These are phyloP conservation scores for Rutstroemia sp. DNA, from an alignment of 2,329 filamentous ascomycete species.

Conservation along the genomic window DNA sequence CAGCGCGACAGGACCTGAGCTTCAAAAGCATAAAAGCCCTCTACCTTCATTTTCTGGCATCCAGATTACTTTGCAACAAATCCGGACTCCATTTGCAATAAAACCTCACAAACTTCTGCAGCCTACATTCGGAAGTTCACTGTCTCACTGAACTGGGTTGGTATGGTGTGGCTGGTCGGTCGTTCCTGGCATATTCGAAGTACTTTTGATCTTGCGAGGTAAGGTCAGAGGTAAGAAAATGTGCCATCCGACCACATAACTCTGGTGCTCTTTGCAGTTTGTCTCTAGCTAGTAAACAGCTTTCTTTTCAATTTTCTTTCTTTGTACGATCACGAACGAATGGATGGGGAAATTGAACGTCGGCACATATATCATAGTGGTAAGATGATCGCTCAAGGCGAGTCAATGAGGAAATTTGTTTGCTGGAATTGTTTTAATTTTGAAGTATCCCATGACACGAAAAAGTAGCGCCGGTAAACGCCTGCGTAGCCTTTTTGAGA, in stretches of 20 bases:
- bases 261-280: conserved; percentile 11
- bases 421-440: conserved; percentile 23
- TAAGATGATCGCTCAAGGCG: conserved; percentile 24
- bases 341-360: neutral
- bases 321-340: conserved; percentile 26
- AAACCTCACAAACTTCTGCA: too few relatives aligned
- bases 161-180: conserved; percentile 9
- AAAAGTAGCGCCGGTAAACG: conserved; percentile 29
- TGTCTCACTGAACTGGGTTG: neutral
- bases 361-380: conserved; percentile 12
- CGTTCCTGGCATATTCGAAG: conserved; percentile 7
- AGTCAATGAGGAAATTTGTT: conserved; percentile 13
- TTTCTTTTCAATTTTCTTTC: conserved; percentile 22
- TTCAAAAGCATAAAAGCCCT: neutral
- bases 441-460: conserved; percentile 11
- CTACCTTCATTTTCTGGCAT: neutral
- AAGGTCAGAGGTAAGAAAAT: conserved; percentile 49
- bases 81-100: neutral
- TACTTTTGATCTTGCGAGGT: conserved; percentile 33
- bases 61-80: neutral
- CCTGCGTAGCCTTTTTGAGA: conserved; percentile 22
- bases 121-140: neutral
- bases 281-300: conserved; percentile 6
- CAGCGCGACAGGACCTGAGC: conserved; percentile 8
- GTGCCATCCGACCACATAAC: conserved; percentile 25